Evolutionary conservation across 192 early-diverging fungal genomes (phyloP).

Genomic region (Backusella psychrophila): DNA sequence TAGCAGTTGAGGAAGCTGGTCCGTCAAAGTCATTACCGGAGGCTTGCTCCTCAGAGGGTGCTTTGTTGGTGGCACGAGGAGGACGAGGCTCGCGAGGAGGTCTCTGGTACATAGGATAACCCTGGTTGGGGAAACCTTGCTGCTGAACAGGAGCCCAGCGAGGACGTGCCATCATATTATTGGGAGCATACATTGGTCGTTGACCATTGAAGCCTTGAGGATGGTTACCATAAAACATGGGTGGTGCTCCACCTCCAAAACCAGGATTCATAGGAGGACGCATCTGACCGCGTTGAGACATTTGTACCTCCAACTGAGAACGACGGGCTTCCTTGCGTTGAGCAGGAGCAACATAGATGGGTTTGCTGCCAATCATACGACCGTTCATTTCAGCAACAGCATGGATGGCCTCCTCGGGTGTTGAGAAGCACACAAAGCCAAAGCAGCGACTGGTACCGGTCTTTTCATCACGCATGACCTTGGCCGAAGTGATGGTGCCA

Average conservation of each 20-base stretch:
- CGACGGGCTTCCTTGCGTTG: constrained; percentile 97
- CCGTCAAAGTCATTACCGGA: constrained; percentile 13
- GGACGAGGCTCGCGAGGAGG: constrained; percentile 41
- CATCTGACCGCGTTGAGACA: constrained; percentile 81
- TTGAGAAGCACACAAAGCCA: constrained; percentile 99
- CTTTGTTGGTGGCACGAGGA: constrained; percentile 23
- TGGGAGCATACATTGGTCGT: constrained; percentile 44
- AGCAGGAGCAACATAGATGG: constrained; percentile 96
- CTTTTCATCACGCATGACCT: constrained; percentile 97
- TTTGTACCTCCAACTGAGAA: constrained; percentile 94
- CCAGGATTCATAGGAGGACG: constrained; percentile 56
- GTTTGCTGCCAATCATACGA: constrained; percentile 91
- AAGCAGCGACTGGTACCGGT: constrained; percentile 83
- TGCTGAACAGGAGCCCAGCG: constrained; percentile 35
- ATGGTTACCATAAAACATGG: constrained; percentile 46
- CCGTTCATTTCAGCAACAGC: constrained; percentile 99
- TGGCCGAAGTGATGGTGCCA: constrained; percentile 95
- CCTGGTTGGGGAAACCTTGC: constrained; percentile 44
- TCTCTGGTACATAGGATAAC: constrained; percentile 45
- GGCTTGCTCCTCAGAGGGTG: not conserved
- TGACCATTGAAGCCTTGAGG: constrained; percentile 30
- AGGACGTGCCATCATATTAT: constrained; percentile 37
- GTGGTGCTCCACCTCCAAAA: constrained; percentile 34
- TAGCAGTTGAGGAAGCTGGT: not conserved
- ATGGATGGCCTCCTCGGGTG: constrained; percentile 97